Evolutionary conservation across 2,329 filamentous ascomycete genomes (phyloP).

Genomic region (Pestalotiopsis sp.): DNA sequence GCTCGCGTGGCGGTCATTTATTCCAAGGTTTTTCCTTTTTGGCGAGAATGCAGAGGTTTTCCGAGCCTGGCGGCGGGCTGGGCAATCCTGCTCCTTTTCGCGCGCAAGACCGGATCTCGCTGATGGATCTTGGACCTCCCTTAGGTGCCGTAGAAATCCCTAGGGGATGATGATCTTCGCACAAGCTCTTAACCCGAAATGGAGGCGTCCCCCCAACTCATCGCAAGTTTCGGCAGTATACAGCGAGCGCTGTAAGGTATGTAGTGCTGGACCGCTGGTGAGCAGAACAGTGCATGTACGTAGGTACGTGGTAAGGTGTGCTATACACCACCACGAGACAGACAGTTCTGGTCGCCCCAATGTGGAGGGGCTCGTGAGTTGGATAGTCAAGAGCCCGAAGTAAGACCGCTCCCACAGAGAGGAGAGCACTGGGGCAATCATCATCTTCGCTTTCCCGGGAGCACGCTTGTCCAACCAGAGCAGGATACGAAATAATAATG

Average conservation of each 20-base stretch:
- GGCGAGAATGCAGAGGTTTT: neutral
- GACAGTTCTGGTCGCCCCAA: neutral
- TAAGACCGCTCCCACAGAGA: neutral
- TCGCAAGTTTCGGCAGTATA: neutral
- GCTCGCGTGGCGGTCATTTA: neutral
- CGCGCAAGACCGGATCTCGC: neutral
- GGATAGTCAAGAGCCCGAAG: conserved; percentile 10
- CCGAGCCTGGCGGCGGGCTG: neutral
- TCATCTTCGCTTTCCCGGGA: neutral
- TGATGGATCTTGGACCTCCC: neutral
- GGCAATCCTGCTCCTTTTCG: neutral
- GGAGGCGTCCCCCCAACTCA: neutral
- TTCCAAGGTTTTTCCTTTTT: neutral
- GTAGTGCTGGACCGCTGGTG: neutral
- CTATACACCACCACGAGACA: neutral
- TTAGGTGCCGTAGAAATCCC: neutral
- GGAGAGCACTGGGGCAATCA: neutral
- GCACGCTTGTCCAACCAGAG: neutral
- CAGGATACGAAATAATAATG: neutral
- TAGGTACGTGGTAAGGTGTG: neutral
- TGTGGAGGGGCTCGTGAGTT: neutral
- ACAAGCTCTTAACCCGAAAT: conserved; percentile 1
- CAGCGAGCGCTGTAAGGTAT: neutral
- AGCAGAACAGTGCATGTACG: neutral
- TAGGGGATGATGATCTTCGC: conserved; percentile 1